Evolutionary conservation across 352 stramenopile genomes (phyloP), one percentile per base, ranked within the genome.

Genomic region (Chrysophaeum taylorii): DNA sequence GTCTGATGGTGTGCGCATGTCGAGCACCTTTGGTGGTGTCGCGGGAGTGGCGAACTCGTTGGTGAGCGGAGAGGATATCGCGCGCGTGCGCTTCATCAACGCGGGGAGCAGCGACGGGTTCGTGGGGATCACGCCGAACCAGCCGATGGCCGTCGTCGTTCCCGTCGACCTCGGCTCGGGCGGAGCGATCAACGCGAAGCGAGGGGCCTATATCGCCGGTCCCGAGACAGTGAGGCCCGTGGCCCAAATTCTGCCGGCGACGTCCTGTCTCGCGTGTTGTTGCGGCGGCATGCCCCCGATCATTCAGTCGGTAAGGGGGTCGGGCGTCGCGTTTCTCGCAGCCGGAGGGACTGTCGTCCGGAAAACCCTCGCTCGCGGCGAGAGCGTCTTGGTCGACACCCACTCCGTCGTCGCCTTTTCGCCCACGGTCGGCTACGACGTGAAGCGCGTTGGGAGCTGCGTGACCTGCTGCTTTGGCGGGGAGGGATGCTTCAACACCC

Each of bases 401-500:
- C 69, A 80, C 50, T 68, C 39, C 64, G 64, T 81, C 42, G 63
- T 82, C 16, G 73, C 68, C 63, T 80, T 78, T 38, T 69, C 77
- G 42, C 64, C 54, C 2, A 74, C 72, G 36, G 73, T 82, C 29
- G 52, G 61, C 4, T 69, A 79, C 29, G 70, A 78, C 70, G 68
- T 82, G 50, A 68, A 73, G 38, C 37, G 50, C 1, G 67, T 79
- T 18, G 78, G 78, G 38, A 73, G 60, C 36, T 70, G 73, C 18
- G 50, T 64, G 1, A 73, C 74, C 1, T 75, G 73, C 7, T 83
- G 78, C 57, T 83, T 76, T 60, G 71, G 37, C 41, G 76, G 78
- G 2, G 78, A 83, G 69, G 76, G 76, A 45, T 45, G 79, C 2
- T 83, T 80, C 68, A 80, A 80, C 45, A 83, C 78, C 18, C 75